Conservation (phyloP, 1,139 yeast species). For the Candida dubliniensis region DNA sequence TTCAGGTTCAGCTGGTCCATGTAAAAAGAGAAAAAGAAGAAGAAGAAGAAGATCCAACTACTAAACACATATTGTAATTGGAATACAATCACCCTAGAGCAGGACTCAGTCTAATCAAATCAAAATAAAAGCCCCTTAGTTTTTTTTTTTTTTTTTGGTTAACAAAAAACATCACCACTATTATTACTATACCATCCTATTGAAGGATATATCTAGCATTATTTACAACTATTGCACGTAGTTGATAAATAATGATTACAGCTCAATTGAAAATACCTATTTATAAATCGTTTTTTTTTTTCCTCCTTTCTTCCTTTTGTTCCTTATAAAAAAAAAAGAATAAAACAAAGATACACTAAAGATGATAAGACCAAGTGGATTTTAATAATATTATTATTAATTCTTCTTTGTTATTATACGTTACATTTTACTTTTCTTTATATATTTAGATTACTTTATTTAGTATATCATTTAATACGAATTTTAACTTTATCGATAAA, state of each 20-base stretch:
- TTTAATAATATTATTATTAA: too few relatives aligned
- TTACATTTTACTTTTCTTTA: too few relatives aligned
- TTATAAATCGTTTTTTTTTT: too few relatives aligned
- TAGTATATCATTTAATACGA: too few relatives aligned
- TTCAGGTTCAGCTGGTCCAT: slow-evolving; percentile 21
- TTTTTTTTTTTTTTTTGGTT: not conserved
- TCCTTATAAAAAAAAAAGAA: not conserved
- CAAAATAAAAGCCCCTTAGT: too few relatives aligned
- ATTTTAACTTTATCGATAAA: too few relatives aligned
- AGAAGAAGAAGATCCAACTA: slow-evolving; percentile 26
- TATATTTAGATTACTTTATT: too few relatives aligned
- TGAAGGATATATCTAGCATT: not conserved
- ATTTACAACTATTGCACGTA: slow-evolving; percentile 4
- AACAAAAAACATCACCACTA: not conserved
- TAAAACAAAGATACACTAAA: not conserved
- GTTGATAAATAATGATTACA: slow-evolving; percentile 1
- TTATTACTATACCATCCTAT: not conserved
- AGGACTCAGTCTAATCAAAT: not conserved
- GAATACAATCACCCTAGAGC: not conserved
- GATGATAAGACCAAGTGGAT: too few relatives aligned
- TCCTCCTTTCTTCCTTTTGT: not conserved
- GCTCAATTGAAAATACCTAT: not conserved
- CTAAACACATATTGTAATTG: slow-evolving; percentile 6
- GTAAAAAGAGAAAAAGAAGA: slow-evolving; percentile 41
- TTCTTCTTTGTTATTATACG: too few relatives aligned